phyloP scores from a whole-genome alignment of 306 rosid genomes.

The Cicer bijugum region DNA sequence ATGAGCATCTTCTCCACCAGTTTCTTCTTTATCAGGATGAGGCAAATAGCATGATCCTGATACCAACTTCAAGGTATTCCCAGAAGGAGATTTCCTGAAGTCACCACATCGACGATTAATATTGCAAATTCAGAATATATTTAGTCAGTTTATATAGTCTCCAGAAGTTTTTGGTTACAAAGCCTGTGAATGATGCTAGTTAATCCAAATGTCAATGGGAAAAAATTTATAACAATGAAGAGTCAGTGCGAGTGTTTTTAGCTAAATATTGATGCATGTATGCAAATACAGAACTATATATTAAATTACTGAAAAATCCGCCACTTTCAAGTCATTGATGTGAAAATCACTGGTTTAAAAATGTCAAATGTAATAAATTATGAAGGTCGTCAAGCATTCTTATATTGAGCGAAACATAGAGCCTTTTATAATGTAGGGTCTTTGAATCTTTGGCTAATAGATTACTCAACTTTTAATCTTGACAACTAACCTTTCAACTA shows the following conservation, averaged over 20 bases:
- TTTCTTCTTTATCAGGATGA: constrained; percentile 96
- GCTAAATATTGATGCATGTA: not conserved
- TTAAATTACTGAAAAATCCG: not conserved
- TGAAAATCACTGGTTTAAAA: constrained; percentile 2
- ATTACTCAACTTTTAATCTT: not conserved
- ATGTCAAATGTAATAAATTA: constrained; percentile 2
- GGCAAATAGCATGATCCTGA: constrained; percentile 97
- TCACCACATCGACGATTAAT: constrained; percentile 40
- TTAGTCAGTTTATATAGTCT: constrained; percentile 11
- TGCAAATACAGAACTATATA: not conserved
- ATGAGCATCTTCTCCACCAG: constrained; percentile 99
- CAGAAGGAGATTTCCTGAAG: constrained; percentile 66
- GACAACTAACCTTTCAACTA: constrained; percentile 1
- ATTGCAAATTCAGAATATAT: constrained; percentile 30
- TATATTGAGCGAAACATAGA: not conserved
- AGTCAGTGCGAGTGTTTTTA: not conserved
- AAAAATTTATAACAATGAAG: not conserved
- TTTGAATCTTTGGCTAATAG: not conserved
- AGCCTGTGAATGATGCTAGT: not conserved
- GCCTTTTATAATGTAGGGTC: not conserved
- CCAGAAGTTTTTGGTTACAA: not conserved
- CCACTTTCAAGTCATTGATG: constrained; percentile 19
- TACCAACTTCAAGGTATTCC: constrained; percentile 67
- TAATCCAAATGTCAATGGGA: constrained; percentile 8
- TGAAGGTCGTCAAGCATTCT: not conserved